These are phyloP conservation scores for Tolypocladium guangdongense DNA, from an alignment of 2,329 filamentous ascomycete genomes.

Conservation along the genomic window DNA sequence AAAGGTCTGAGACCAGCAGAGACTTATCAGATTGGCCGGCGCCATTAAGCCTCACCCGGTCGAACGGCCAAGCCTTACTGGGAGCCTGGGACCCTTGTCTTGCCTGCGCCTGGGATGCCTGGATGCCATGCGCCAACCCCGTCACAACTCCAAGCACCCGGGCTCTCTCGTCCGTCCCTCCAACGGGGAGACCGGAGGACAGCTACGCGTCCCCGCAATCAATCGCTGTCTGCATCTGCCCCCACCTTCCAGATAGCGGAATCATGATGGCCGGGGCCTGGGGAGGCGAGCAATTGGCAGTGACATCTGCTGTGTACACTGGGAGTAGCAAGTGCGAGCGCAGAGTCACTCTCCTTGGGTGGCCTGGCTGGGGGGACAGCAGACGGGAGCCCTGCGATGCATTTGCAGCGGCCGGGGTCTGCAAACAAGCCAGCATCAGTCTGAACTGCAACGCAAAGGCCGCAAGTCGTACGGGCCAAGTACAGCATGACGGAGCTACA, in stretches of 20 bases:
- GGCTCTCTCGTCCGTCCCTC: neutral
- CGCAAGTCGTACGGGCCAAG: constrained; percentile 3
- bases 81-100: neutral
- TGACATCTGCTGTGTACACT: constrained; percentile 1
- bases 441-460: neutral
- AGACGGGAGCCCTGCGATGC: constrained; percentile 1
- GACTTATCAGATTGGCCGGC: neutral
- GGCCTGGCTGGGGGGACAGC: neutral
- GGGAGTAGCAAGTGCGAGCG: neutral
- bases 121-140: neutral
- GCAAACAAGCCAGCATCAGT: neutral
- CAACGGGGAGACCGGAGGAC: neutral
- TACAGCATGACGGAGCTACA: constrained; percentile 1
- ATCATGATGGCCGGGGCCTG: neutral
- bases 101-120: neutral
- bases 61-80: neutral
- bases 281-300: neutral
- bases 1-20: constrained; percentile 3
- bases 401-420: neutral
- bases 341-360: neutral
- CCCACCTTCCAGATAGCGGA: neutral
- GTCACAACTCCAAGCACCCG: neutral
- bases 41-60: neutral
- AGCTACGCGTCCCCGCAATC: neutral
- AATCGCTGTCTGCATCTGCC: neutral